Evolutionary conservation across 352 stramenopile species (phyloP).

Genomic region (Globisporangium paddicum): DNA sequence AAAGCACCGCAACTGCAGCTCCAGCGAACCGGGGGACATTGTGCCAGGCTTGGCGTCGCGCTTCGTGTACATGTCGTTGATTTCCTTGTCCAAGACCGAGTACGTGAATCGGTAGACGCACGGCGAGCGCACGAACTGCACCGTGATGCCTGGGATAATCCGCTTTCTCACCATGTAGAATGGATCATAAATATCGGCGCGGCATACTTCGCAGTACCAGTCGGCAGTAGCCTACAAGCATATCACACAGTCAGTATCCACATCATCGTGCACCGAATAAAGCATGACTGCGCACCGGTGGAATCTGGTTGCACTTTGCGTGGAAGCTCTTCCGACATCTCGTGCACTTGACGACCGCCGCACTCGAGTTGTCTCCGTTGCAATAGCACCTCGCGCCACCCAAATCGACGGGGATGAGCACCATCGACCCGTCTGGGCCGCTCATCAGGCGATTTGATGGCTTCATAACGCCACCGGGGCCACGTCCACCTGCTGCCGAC

Average conservation of each 20-base stretch:
- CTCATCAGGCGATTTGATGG: neutral
- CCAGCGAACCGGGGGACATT: conserved; percentile 56
- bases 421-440: conserved; percentile 9
- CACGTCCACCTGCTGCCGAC: neutral
- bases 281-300: conserved; percentile 27
- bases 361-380: conserved; percentile 8
- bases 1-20: conserved; percentile 81
- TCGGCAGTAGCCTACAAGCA: conserved; percentile 29
- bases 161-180: conserved; percentile 64
- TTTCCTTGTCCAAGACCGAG: conserved; percentile 60
- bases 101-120: conserved; percentile 60
- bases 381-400: conserved; percentile 65
- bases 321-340: conserved; percentile 58
- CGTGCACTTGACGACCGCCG: conserved; percentile 45
- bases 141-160: conserved; percentile 44
- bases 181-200: conserved; percentile 62
- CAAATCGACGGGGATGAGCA: conserved; percentile 23
- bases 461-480: neutral
- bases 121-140: conserved; percentile 54
- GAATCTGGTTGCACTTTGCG: conserved; percentile 73
- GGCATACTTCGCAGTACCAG: conserved; percentile 76
- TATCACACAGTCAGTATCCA: neutral
- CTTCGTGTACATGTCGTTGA: conserved; percentile 65
- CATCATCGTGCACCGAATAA: neutral
- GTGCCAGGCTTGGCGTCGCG: conserved; percentile 40